Conservation (phyloP, 768 basidiomycete genomes). For the Lentinula raphanica region DNA sequence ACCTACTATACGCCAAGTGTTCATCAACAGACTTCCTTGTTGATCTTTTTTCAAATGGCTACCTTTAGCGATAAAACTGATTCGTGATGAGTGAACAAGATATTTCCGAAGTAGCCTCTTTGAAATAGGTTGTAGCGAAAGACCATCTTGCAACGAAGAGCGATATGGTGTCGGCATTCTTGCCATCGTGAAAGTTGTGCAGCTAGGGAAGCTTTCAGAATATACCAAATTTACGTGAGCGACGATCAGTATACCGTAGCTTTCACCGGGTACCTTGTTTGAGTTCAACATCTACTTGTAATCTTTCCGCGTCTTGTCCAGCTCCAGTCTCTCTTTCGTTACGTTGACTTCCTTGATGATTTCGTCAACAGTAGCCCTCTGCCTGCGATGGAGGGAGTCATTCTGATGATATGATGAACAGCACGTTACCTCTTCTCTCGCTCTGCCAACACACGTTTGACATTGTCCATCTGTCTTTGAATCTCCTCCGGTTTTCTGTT, state of each 20-base stretch:
- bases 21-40: too few species aligned
- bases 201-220: conserved; percentile 59
- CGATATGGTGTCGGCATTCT: conserved; percentile 82
- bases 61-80: conserved; percentile 65
- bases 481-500: conserved; percentile 57
- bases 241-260: background rate
- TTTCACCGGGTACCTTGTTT: conserved; percentile 54
- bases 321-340: conserved; percentile 52
- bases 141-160: conserved; percentile 78
- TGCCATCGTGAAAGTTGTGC: conserved; percentile 76
- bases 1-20: too few species aligned
- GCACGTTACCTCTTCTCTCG: conserved; percentile 54
- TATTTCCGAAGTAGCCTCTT: conserved; percentile 87
- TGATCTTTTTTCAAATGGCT: too few species aligned
- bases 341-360: conserved; percentile 68
- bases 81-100: conserved; percentile 74
- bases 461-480: conserved; percentile 55
- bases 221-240: conserved; percentile 35
- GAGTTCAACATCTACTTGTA: conserved; percentile 57
- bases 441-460: conserved; percentile 59
- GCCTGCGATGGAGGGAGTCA: conserved; percentile 45
- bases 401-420: conserved; percentile 3
- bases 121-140: conserved; percentile 79
- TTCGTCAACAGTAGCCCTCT: conserved; percentile 74
- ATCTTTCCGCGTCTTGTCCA: conserved; percentile 55